Percentiles rank a stretch among this genome's conserved stretches.
Conservation (phyloP, 768 basidiomycete species). For the Podaxis rugospora region DNA sequence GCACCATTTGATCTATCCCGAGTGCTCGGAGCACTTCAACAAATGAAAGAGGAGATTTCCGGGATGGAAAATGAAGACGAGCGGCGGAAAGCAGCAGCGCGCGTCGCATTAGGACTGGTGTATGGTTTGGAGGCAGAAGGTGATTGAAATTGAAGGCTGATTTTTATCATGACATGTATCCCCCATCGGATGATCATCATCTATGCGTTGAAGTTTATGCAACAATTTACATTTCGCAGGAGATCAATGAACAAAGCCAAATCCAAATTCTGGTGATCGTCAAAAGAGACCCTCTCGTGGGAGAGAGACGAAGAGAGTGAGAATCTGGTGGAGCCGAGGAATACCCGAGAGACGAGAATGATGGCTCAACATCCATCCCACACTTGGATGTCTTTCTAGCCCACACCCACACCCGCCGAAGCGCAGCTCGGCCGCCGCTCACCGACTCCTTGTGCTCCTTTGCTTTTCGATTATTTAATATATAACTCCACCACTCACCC, state of each 20-base stretch:
- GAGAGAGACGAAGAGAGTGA: conserved; percentile 5
- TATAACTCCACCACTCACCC: not conserved
- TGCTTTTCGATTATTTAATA: not conserved
- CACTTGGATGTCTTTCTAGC: conserved; percentile 7
- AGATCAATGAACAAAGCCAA: not conserved
- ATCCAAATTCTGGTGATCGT: not conserved
- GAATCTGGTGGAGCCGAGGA: conserved; percentile 5
- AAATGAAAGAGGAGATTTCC: conserved; percentile 72
- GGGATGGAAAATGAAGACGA: conserved; percentile 60
- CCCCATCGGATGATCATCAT: not conserved
- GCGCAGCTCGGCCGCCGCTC: not conserved
- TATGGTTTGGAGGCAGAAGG: conserved; percentile 49
- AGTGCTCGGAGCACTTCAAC: conserved; percentile 58
- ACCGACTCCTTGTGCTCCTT: not conserved
- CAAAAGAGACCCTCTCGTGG: not conserved
- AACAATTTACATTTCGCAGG: not conserved
- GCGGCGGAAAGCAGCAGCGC: conserved; percentile 63
- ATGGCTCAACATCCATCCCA: conserved; percentile 5
- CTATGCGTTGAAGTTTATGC: not conserved
- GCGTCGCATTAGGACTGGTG: conserved; percentile 67
- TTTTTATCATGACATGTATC: conserved; percentile 1
- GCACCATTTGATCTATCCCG: conserved; percentile 57
- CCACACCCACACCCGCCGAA: not conserved
- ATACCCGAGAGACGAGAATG: conserved; percentile 6
- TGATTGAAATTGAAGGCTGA: not conserved